Conservation (phyloP, 2,329 filamentous ascomycete species). For the Tricladium varicosporioides region DNA sequence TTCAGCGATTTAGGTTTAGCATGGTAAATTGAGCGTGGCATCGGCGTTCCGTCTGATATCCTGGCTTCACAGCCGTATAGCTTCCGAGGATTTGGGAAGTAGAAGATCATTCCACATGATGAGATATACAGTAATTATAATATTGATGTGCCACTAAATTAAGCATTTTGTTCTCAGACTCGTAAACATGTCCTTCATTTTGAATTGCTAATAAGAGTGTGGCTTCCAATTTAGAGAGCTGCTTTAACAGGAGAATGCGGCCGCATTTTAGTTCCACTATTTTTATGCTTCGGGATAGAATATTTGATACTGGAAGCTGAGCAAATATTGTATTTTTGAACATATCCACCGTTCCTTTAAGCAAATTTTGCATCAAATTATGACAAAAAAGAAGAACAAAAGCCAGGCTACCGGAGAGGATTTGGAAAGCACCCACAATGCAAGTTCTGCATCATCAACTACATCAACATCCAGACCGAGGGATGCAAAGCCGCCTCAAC, state of each 20-base stretch:
- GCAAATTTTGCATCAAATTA: slow-evolving; percentile 21
- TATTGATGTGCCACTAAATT: not conserved
- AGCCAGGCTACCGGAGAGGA: slow-evolving; percentile 34
- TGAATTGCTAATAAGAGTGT: no score
- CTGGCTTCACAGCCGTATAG: slow-evolving; percentile 1
- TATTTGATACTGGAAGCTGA: not conserved
- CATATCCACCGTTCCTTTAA: no score
- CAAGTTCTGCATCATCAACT: slow-evolving; percentile 16
- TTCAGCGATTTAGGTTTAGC: slow-evolving; percentile 5
- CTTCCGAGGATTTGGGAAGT: slow-evolving; percentile 4
- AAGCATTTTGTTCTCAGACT: not conserved
- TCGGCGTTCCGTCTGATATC: slow-evolving; percentile 14
- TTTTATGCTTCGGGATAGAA: not conserved
- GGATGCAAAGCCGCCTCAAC: slow-evolving; percentile 31
- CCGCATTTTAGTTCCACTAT: not conserved
- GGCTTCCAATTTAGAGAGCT: not conserved
- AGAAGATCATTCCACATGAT: slow-evolving; percentile 5
- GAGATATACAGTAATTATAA: slow-evolving; percentile 11
- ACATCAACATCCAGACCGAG: slow-evolving; percentile 25
- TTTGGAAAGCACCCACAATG: slow-evolving; percentile 21
- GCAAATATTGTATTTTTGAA: not conserved
- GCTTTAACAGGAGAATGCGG: slow-evolving; percentile 1
- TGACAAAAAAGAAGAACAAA: slow-evolving; percentile 50
- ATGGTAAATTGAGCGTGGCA: slow-evolving; percentile 16
- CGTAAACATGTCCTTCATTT: no score